A percentile compares a stretch with the other conserved stretches of the same genome.
These are phyloP conservation scores for Ceratobasidium sp. DNA, from an alignment of 1,284 basidiomycete species.

Conservation along the genomic window DNA sequence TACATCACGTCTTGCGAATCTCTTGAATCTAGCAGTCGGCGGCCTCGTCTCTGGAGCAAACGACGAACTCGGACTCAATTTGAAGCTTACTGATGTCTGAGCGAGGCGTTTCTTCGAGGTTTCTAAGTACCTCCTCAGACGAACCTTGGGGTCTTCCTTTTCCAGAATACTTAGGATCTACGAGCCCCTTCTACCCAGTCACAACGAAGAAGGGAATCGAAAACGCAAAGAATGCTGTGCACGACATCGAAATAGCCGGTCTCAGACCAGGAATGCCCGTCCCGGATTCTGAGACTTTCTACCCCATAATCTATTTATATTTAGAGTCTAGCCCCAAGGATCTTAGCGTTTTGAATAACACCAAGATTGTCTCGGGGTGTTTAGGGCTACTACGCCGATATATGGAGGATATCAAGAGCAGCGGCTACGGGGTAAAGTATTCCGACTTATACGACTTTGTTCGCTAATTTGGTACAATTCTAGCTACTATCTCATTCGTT, in stretches of 20 bases:
- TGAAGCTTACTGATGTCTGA: neutral
- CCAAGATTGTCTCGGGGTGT: neutral
- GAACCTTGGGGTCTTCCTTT: slow-evolving; percentile 1
- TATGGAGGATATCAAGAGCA: neutral
- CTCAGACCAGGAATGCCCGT: too few species aligned
- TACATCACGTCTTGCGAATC: too few species aligned
- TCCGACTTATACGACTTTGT: too few species aligned
- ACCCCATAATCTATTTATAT: neutral
- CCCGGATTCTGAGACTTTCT: neutral
- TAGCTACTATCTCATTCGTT: slow-evolving; percentile 15
- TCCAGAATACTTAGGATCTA: neutral
- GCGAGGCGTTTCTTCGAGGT: neutral
- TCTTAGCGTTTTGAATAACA: neutral
- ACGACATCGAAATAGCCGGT: neutral
- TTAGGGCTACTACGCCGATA: neutral
- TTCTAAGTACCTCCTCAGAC: neutral
- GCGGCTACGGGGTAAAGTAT: neutral
- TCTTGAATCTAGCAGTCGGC: too few species aligned
- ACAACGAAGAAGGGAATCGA: neutral
- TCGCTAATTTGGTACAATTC: too few species aligned
- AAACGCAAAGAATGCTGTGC: neutral
- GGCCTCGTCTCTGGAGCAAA: too few species aligned
- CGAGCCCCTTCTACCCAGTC: neutral
- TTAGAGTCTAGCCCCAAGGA: neutral
- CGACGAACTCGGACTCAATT: too few species aligned